phyloP scores from a whole-genome alignment of 139 green algal species.

The Chlamydomonas applanata region DNA sequence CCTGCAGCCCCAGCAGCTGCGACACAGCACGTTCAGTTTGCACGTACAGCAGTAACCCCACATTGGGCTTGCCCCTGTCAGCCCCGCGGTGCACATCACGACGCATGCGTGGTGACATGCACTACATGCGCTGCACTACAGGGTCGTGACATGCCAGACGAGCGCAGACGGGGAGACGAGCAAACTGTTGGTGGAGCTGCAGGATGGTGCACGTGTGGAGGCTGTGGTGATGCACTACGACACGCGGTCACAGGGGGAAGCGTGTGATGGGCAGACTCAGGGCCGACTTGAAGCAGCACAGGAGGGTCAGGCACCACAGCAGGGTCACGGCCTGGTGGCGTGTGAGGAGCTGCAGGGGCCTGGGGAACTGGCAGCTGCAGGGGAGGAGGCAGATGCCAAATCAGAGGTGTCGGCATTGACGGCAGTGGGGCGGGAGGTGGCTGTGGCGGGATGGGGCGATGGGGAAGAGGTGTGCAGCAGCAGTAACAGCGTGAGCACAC shows the following conservation, averaged over 20 bases:
- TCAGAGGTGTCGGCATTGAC: neutral
- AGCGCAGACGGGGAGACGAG: conserved; percentile 72
- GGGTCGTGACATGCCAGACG: conserved; percentile 42
- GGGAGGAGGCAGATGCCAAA: neutral
- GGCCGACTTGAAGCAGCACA: no score
- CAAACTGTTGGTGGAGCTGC: conserved; percentile 87
- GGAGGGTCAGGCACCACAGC: no score
- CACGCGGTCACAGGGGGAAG: no score
- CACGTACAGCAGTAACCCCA: neutral
- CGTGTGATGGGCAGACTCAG: no score
- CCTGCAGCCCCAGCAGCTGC: no score
- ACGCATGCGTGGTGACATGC: neutral
- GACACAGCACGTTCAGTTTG: no score
- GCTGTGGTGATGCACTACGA: conserved; percentile 89
- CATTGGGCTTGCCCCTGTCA: neutral
- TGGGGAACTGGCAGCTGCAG: neutral
- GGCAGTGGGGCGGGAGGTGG: neutral
- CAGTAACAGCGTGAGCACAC: neutral
- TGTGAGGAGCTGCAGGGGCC: no score
- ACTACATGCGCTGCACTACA: neutral
- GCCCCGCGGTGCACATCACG: no score
- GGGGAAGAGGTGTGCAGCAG: conserved; percentile 5
- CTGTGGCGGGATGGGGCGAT: neutral
- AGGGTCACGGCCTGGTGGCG: no score
- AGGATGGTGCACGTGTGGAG: conserved; percentile 92